Conservation (phyloP, 345 rosid genomes). For the Euphorbia tirucalli region DNA sequence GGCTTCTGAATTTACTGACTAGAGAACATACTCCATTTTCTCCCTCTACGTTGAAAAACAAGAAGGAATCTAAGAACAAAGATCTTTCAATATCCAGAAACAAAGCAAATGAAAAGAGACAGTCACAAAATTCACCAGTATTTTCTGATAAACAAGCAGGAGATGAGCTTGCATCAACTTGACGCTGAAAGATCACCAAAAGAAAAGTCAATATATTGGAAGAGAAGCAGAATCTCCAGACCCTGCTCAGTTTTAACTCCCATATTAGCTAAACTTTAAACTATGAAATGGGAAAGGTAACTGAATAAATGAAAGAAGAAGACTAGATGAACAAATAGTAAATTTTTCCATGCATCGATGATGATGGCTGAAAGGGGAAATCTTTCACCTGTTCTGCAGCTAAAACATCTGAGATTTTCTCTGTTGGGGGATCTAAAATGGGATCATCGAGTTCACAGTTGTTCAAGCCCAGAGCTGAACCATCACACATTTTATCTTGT, state of each 20-base stretch:
- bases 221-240: not conserved
- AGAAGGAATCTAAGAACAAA: not conserved
- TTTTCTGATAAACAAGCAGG: slow-evolving; percentile 19
- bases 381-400: slow-evolving; percentile 29
- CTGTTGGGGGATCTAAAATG: slow-evolving; percentile 19
- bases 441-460: slow-evolving; percentile 16
- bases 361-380: not conserved
- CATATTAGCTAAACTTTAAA: slow-evolving; percentile 4
- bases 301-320: not conserved
- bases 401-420: slow-evolving; percentile 23
- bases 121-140: slow-evolving; percentile 27
- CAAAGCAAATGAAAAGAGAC: not conserved
- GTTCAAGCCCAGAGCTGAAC: slow-evolving; percentile 17
- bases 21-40: slow-evolving; percentile 13
- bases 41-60: slow-evolving; percentile 21
- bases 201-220: slow-evolving; percentile 19
- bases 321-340: not conserved
- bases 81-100: not conserved
- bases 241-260: slow-evolving; percentile 4
- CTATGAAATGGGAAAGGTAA: not conserved
- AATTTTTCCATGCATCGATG: too few relatives aligned
- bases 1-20: slow-evolving; percentile 31
- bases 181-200: slow-evolving; percentile 29
- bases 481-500: slow-evolving; percentile 11
- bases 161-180: slow-evolving; percentile 16